Evolutionary conservation across 2,329 filamentous ascomycete genomes (phyloP), one percentile per base, ranked within the genome.

Genomic region (Penicillium sp.): DNA sequence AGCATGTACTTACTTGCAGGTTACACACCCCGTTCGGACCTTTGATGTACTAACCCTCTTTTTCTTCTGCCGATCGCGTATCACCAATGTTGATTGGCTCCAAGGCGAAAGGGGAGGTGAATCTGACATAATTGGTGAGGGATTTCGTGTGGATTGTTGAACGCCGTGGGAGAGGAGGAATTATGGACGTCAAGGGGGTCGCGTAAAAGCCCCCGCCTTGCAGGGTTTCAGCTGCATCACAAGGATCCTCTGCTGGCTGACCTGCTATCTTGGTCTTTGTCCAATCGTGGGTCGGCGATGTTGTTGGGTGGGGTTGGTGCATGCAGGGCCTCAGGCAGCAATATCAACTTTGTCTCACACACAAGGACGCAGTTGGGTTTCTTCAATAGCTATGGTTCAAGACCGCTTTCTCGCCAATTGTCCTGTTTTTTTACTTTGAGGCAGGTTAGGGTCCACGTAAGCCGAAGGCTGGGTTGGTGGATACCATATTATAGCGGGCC

Each of bases 11-110:
- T 23, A 56, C 54, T 56, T 56, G 54, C 47, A 56, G 12, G 54
- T 56, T 40, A 43, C 25, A 52, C 54, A 56, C 9, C 54, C 54
- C 12, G 54, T 56, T 15, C 54, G 54, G 29, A 56, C 54, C 40
- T 56, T 56, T 15, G 54, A 40, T 5, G 31, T 33, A 29, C 54
- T 56, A 19, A 27, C 23, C 27, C 53, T 19, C 7, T 50, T 55
- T 48, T 17, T 55, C 37, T 55, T 55, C 21, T 42, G 37, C 19
- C 19, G 37, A 5, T 50, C 48, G 12, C 35, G 48, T 40, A 50
- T 19, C 7, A 40, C 48, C 21, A 46, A 29, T 23, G 23, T n/a
- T 50, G 45, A 49, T 42, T 45, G 54, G 54, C 12, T 13, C n/a
- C 10, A 5, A 15, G 12, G 31, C 12, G 47, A 17, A 21, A 33